A percentile compares a stretch with the other conserved stretches of the same genome.
phyloP scores from a whole-genome alignment of 352 stramenopile species.

The Phytophthora citricola region DNA sequence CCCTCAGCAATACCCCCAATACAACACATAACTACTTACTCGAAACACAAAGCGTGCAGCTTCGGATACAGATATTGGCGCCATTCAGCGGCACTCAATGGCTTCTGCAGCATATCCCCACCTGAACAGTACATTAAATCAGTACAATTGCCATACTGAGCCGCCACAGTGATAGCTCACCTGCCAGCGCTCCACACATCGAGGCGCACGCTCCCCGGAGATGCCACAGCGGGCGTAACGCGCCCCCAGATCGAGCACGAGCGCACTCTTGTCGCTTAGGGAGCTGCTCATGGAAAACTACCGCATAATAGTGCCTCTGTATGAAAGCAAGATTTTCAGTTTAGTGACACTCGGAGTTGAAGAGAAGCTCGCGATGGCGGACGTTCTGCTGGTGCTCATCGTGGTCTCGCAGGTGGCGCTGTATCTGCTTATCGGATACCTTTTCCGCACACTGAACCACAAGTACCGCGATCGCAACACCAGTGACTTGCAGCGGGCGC shows the following conservation, averaged over 20 bases:
- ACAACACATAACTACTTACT: conserved; percentile 49
- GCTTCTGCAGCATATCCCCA: conserved; percentile 59
- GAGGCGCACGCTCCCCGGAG: conserved; percentile 77
- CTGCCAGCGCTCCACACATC: conserved; percentile 71
- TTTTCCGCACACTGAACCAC: conserved; percentile 39
- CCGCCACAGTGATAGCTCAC: conserved; percentile 25
- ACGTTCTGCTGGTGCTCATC: conserved; percentile 41
- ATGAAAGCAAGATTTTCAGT: too few species aligned
- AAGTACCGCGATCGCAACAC: conserved; percentile 20
- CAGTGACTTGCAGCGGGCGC: conserved; percentile 33
- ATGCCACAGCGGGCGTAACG: conserved; percentile 77
- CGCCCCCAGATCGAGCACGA: conserved; percentile 81
- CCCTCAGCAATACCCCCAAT: not conserved
- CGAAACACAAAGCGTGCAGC: conserved; percentile 71
- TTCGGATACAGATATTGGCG: conserved; percentile 58
- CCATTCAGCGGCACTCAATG: conserved; percentile 45
- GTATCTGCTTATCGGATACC: conserved; percentile 38
- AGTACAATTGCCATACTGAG: not conserved
- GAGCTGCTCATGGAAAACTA: conserved; percentile 32
- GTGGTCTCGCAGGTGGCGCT: conserved; percentile 42
- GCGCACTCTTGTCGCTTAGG: conserved; percentile 58
- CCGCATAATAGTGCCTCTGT: conserved; percentile 11
- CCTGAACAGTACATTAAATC: conserved; percentile 28
- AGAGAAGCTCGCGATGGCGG: conserved; percentile 15
- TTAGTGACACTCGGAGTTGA: conserved; percentile 11